phyloP scores from a whole-genome alignment of 2,329 filamentous ascomycete genomes.

The Pseudogymnoascus destructans region DNA sequence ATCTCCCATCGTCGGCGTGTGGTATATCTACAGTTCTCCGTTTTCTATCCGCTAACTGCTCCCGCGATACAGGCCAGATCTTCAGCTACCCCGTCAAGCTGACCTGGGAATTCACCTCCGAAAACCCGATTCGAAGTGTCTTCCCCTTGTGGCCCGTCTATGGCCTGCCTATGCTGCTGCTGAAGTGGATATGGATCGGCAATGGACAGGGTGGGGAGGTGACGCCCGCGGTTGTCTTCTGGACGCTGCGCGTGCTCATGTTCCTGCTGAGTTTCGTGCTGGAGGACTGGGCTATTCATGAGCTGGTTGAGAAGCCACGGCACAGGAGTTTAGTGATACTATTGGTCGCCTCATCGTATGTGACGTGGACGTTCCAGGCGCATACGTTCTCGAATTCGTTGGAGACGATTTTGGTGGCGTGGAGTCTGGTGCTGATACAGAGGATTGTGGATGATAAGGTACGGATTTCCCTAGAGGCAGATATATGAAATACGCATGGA shows the following conservation, averaged over 20 bases:
- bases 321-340: slow-evolving; percentile 61
- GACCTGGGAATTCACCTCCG: slow-evolving; percentile 93
- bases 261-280: slow-evolving; percentile 91
- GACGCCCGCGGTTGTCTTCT: slow-evolving; percentile 78
- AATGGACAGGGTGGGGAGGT: slow-evolving; percentile 64
- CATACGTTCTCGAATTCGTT: slow-evolving; percentile 98
- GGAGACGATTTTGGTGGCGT: slow-evolving; percentile 83
- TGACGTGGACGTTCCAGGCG: slow-evolving; percentile 97
- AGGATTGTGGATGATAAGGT: slow-evolving; percentile 73
- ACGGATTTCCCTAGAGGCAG: slow-evolving; percentile 24
- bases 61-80: slow-evolving; percentile 49
- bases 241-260: slow-evolving; percentile 79
- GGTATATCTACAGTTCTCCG: background rate
- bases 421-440: slow-evolving; percentile 84
- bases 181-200: slow-evolving; percentile 87
- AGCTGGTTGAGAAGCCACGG: slow-evolving; percentile 66
- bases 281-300: slow-evolving; percentile 94
- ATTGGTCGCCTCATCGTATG: slow-evolving; percentile 88
- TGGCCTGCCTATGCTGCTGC: slow-evolving; percentile 79
- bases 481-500: background rate
- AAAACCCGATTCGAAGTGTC: slow-evolving; percentile 81
- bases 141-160: slow-evolving; percentile 96
- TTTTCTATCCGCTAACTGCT: slow-evolving; percentile 12
- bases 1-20: background rate
- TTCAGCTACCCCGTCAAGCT: slow-evolving; percentile 80